A percentile compares a stretch with the other conserved stretches of the same genome.
Evolutionary conservation across 306 rosid species (phyloP).

Genomic region (Trifolium fragiferum): DNA sequence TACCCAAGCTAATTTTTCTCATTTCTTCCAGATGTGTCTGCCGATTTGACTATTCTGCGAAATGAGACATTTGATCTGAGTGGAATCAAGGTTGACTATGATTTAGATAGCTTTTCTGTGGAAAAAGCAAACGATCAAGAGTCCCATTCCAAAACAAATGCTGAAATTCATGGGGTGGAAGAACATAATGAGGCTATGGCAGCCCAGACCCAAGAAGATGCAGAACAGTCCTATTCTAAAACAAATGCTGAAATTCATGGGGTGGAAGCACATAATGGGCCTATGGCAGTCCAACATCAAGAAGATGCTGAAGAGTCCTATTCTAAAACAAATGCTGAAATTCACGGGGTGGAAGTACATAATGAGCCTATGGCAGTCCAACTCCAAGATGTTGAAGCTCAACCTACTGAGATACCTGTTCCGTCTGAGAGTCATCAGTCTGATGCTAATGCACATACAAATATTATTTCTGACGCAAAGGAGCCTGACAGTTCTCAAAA

Average conservation of each 20-base stretch:
- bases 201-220: constrained; percentile 49
- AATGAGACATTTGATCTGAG: constrained; percentile 62
- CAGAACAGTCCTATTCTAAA: constrained; percentile 37
- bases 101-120: constrained; percentile 42
- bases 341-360: constrained; percentile 19
- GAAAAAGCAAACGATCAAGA: constrained; percentile 59
- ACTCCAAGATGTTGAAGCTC: constrained; percentile 55
- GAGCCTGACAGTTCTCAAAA: constrained; percentile 48
- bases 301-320: constrained; percentile 49
- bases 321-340: not conserved
- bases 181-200: constrained; percentile 41
- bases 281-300: constrained; percentile 37
- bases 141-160: not conserved
- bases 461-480: constrained; percentile 36
- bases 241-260: not conserved
- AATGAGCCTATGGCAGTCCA: constrained; percentile 45
- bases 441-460: constrained; percentile 43
- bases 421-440: constrained; percentile 48
- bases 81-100: constrained; percentile 60
- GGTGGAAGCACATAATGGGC: not conserved
- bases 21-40: constrained; percentile 70
- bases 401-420: constrained; percentile 44
- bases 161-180: constrained; percentile 37
- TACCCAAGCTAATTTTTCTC: constrained; percentile 36
- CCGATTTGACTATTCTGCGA: constrained; percentile 61